phyloP scores from a whole-genome alignment of 495 filamentous ascomycete genomes.

The Talaromyces proteolyticus region DNA sequence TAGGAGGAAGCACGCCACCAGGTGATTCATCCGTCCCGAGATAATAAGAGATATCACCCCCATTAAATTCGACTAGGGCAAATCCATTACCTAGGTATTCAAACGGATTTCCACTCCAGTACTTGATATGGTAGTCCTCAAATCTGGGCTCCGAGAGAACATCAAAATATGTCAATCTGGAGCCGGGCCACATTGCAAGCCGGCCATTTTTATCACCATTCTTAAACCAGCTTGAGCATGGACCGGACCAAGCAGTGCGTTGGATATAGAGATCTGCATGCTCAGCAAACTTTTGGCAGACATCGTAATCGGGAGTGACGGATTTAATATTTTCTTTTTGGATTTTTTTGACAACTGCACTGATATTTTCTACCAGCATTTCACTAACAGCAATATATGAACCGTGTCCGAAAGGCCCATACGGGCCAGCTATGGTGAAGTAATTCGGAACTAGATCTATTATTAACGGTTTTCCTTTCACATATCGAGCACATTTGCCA shows the following conservation, averaged over 20 bases:
- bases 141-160: slow-evolving; percentile 32
- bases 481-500: too few relatives aligned
- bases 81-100: slow-evolving; percentile 18
- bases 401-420: slow-evolving; percentile 30
- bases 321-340: too few relatives aligned
- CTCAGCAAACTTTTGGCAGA: slow-evolving; percentile 25
- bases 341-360: slow-evolving; percentile 10
- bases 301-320: too few relatives aligned
- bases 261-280: slow-evolving; percentile 25
- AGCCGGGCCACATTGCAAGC: slow-evolving; percentile 20
- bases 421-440: slow-evolving; percentile 22
- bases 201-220: slow-evolving; percentile 9
- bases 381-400: slow-evolving; percentile 19
- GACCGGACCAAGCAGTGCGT: slow-evolving; percentile 30
- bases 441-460: slow-evolving; percentile 58
- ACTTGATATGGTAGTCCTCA: slow-evolving; percentile 39
- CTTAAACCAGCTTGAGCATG: slow-evolving; percentile 42
- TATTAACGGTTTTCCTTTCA: too few relatives aligned
- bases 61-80: too few relatives aligned
- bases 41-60: too few relatives aligned
- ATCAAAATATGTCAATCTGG: slow-evolving; percentile 44
- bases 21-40: too few relatives aligned
- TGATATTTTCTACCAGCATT: slow-evolving; percentile 19
- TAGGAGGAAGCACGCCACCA: too few relatives aligned
- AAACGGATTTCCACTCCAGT: slow-evolving; percentile 13